Conservation (phyloP, 768 basidiomycete species). For the Leccinum boreale region DNA sequence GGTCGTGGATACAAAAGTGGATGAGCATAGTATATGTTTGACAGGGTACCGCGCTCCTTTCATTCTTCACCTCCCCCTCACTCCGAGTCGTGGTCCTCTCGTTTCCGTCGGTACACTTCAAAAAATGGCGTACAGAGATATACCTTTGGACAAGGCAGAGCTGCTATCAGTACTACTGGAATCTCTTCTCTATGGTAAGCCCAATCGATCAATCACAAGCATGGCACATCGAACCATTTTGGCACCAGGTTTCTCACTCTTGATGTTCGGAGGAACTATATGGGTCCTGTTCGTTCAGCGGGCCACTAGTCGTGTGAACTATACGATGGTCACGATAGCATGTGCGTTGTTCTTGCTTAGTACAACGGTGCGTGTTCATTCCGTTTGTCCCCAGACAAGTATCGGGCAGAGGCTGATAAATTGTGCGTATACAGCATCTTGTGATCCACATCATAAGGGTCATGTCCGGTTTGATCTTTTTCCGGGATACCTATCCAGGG, state of each 20-base stretch:
- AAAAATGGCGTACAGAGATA: neutral
- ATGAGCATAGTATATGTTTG: neutral
- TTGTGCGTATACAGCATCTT: neutral
- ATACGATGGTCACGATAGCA: neutral
- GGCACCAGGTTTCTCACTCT: neutral
- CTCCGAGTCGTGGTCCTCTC: neutral
- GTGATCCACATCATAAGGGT: neutral
- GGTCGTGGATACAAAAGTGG: neutral
- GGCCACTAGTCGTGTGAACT: neutral
- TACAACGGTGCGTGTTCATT: neutral
- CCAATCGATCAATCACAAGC: neutral
- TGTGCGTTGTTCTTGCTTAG: neutral
- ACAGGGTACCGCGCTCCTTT: neutral
- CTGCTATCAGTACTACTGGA: neutral
- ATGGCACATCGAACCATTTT: neutral
- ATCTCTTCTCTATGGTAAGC: neutral
- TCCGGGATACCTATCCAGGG: neutral
- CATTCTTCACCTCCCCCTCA: neutral
- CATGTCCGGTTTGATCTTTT: neutral
- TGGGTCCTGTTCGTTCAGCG: neutral
- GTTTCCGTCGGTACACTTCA: neutral
- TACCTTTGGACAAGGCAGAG: neutral
- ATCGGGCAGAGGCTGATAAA: no score
- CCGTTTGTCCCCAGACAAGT: no score
- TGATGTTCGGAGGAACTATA: neutral